Evolutionary conservation across 257 asterid species (phyloP), one percentile per base, ranked within the genome.

Genomic region (Striga asiatica): DNA sequence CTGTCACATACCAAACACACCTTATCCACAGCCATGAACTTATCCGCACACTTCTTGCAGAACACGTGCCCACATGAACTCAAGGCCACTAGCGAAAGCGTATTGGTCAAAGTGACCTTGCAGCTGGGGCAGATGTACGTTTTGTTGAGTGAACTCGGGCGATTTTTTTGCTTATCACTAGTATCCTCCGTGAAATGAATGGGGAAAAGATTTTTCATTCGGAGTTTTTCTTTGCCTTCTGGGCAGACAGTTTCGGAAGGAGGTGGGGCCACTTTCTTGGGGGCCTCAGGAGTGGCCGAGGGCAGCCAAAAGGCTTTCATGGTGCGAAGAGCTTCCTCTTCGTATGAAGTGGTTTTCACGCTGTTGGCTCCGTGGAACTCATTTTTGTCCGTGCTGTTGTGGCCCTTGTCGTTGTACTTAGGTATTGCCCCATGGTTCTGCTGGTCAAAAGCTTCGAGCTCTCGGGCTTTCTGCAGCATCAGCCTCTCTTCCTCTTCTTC

Each of bases 291-390:
- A 24, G 98, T 92, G 28, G 98, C 97, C 46, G 97, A 88, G 47
- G 98, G 98, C 13, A 92, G 71, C 98, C 97, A 92, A 68, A 92
- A 84, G 0, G 98, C 98, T 68, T 92, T 92, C 98, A 92, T 87
- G 47, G 95, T 88, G 10, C 97, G 92, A 8, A 87, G 79, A 0
- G 98, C 97, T 76, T 92, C 98, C 70, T 80, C 98, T 72, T 91
- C 97, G 19, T 74, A 92, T 10, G 92, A 82, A 43, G 97, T 89
- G 31, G 94, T 57, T 58, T 84, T 87, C 50, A 88, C 98, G 49
- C 95, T 92, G 73, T 92, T 92, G 6, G 98, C 98, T 23, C 98
- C 97, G 13, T 92, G 95, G 69, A 92, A 92, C 28, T 88, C 89
- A 17, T 74, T 84, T 66, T 84, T 92, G 79, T 82, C 93, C 24